Evolutionary conservation across 768 basidiomycete genomes (phyloP).

Genomic region (Collybia sp.): DNA sequence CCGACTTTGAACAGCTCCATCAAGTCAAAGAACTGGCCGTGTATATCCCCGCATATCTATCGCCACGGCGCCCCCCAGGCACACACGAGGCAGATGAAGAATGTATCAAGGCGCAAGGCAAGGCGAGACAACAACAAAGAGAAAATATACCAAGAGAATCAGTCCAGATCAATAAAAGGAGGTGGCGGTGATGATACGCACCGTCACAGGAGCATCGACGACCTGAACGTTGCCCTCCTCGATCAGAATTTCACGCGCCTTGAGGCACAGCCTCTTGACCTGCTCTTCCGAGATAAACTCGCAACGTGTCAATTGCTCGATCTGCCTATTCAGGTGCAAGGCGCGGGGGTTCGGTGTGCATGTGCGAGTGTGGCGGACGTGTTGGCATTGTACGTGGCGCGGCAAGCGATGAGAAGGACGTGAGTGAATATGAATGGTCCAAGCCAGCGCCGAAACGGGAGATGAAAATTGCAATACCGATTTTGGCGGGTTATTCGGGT

Average conservation of each 20-base stretch:
- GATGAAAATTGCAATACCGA: no score
- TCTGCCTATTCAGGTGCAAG: constrained; percentile 59
- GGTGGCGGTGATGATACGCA: constrained; percentile 33
- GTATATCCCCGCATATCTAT: constrained; percentile 93
- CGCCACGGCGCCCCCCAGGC: constrained; percentile 8
- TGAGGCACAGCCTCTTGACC: constrained; percentile 92
- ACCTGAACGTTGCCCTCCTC: constrained; percentile 98
- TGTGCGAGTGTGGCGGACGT: no score
- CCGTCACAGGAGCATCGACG: constrained; percentile 68
- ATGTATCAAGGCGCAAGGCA: neutral
- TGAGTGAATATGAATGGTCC: no score
- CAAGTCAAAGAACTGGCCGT: constrained; percentile 95
- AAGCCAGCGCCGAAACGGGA: no score
- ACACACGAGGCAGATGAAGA: neutral
- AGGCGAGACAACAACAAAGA: constrained; percentile 2
- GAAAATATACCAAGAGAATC: constrained; percentile 2
- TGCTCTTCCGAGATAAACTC: constrained; percentile 95
- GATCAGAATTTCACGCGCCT: constrained; percentile 93
- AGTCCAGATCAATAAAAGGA: constrained; percentile 4
- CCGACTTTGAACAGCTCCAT: constrained; percentile 95
- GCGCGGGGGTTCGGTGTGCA: no score
- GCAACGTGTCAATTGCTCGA: constrained; percentile 89
- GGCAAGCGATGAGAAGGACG: no score
- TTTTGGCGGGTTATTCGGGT: no score
- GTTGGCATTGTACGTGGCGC: no score